These are phyloP conservation scores for Antitrichia curtipendula DNA, from an alignment of 225 moss, liverwort and hornwort species.

Conservation along the genomic window DNA sequence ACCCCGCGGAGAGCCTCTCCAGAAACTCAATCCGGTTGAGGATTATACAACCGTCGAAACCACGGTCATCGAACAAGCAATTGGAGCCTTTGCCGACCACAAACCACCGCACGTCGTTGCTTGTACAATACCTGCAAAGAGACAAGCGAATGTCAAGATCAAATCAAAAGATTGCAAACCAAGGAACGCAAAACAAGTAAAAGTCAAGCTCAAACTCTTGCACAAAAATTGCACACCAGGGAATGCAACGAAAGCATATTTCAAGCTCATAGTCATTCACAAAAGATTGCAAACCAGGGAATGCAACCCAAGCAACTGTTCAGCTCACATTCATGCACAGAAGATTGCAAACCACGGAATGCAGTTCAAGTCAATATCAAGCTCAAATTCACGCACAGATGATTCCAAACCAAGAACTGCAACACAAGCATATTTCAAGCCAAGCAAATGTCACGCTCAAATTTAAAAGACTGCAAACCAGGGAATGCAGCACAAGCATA, in stretches of 20 bases:
- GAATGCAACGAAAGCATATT: background rate
- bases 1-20: slow-evolving; percentile 28
- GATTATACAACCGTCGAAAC: slow-evolving; percentile 77
- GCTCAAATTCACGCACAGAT: background rate
- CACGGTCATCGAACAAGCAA: slow-evolving; percentile 87
- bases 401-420: background rate
- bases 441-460: background rate
- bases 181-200: background rate
- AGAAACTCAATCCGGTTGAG: slow-evolving; percentile 63
- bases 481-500: background rate
- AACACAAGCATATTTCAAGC: background rate
- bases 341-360: background rate
- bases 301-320: background rate
- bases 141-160: background rate
- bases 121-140: slow-evolving; percentile 50
- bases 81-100: slow-evolving; percentile 93
- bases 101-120: slow-evolving; percentile 38
- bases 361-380: background rate
- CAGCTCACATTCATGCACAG: background rate
- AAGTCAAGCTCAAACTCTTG: background rate
- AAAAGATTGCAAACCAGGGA: background rate
- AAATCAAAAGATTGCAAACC: background rate
- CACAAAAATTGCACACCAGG: background rate
- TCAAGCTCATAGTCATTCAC: too few species aligned
- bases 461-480: background rate